A percentile compares a stretch with the other conserved stretches of the same genome.
These are phyloP conservation scores for Neodidymelliopsis sp. DNA, from an alignment of 2,329 filamentous ascomycete species.

Conservation along the genomic window DNA sequence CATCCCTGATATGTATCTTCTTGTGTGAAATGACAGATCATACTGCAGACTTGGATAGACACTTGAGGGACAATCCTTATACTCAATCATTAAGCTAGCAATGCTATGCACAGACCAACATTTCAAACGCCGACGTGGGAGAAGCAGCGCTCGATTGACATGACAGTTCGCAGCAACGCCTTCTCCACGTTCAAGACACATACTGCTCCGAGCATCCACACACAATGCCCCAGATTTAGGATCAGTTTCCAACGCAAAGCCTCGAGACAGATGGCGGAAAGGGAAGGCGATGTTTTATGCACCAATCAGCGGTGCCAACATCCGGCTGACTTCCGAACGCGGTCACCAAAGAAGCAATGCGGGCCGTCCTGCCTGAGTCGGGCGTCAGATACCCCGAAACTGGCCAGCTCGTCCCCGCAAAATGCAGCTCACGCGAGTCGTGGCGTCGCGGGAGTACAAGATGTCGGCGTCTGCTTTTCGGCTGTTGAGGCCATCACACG, in stretches of 20 bases:
- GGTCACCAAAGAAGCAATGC: constrained; percentile 21
- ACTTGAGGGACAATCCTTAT: too few relatives aligned
- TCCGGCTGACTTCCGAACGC: constrained; percentile 15
- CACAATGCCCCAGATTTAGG: too few relatives aligned
- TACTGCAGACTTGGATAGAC: not conserved
- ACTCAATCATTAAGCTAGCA: too few relatives aligned
- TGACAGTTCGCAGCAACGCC: not conserved
- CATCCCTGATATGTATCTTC: too few relatives aligned
- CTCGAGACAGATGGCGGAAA: not conserved
- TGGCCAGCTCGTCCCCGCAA: constrained; percentile 15
- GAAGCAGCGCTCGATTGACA: not conserved
- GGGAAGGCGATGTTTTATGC: constrained; percentile 3
- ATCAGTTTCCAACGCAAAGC: too few relatives aligned
- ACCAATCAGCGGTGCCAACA: constrained; percentile 16
- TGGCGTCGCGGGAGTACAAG: constrained; percentile 8
- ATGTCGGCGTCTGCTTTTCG: constrained; percentile 23
- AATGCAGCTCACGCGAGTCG: constrained; percentile 12
- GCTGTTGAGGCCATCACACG: constrained; percentile 9
- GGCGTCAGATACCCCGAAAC: constrained; percentile 22
- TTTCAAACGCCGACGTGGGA: constrained; percentile 10
- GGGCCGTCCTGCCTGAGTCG: constrained; percentile 29
- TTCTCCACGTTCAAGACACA: not conserved
- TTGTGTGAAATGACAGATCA: too few relatives aligned
- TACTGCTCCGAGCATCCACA: too few relatives aligned
- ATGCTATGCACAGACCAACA: not conserved